phyloP scores from a whole-genome alignment of 768 basidiomycete genomes.

The Auriscalpium vulgare region DNA sequence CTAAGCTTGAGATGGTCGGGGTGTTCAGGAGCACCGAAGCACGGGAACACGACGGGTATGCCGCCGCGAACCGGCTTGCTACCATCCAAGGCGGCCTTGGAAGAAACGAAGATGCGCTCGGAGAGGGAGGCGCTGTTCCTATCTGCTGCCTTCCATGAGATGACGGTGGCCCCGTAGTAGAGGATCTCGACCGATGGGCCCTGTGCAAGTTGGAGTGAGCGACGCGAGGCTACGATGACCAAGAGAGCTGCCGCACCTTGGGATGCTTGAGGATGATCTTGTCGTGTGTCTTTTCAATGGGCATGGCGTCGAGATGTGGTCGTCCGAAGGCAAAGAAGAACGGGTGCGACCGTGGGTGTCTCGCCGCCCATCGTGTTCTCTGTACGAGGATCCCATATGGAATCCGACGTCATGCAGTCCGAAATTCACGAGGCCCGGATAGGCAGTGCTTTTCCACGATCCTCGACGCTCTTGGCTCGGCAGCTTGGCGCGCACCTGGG shows the following conservation, averaged over 20 bases:
- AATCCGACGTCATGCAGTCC: too few relatives aligned
- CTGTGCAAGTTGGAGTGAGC: slow-evolving; percentile 26
- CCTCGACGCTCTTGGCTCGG: too few relatives aligned
- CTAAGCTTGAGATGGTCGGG: slow-evolving; percentile 59
- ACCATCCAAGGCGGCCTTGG: slow-evolving; percentile 72
- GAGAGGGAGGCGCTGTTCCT: slow-evolving; percentile 24
- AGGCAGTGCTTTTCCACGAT: too few relatives aligned
- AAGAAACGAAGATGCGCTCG: slow-evolving; percentile 79
- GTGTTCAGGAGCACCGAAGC: slow-evolving; percentile 81
- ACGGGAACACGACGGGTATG: slow-evolving; percentile 67
- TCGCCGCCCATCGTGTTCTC: too few relatives aligned
- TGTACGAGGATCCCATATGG: too few relatives aligned
- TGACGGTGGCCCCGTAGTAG: slow-evolving; percentile 78
- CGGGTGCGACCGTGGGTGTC: too few relatives aligned
- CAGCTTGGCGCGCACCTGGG: too few relatives aligned
- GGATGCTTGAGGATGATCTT: slow-evolving; percentile 51
- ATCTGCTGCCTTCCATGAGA: slow-evolving; percentile 70
- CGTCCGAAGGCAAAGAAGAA: too few relatives aligned
- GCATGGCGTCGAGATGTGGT: slow-evolving; percentile 34
- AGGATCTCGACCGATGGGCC: slow-evolving; percentile 61
- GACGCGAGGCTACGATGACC: neutral
- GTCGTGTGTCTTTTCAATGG: slow-evolving; percentile 37
- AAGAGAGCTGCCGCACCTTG: slow-evolving; percentile 33
- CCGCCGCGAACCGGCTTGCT: slow-evolving; percentile 64
- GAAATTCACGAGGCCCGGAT: too few relatives aligned